A percentile compares a stretch with the other conserved stretches of the same genome.
Conservation (phyloP, 2,329 filamentous ascomycete genomes). For the Calonectria montana region DNA sequence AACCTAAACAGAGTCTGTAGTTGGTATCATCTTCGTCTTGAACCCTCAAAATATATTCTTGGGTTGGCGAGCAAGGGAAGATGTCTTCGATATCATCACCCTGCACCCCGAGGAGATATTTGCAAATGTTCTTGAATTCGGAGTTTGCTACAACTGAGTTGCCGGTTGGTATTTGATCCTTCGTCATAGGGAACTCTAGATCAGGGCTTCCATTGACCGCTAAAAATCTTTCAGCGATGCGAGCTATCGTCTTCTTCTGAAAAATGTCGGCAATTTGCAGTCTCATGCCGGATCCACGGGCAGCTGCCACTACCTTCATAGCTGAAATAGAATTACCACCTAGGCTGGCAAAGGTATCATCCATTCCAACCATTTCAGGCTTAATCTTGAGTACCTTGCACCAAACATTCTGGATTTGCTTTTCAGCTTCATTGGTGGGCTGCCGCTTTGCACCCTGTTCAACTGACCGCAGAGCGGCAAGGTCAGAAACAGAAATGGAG, state of each 20-base stretch:
- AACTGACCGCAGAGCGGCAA: conserved; percentile 46
- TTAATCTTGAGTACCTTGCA: conserved; percentile 47
- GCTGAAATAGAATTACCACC: conserved; percentile 62
- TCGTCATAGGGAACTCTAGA: too few relatives aligned
- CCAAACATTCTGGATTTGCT: conserved; percentile 50
- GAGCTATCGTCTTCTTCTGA: background rate
- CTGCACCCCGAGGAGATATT: background rate
- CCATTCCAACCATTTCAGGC: conserved; percentile 48
- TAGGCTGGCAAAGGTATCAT: conserved; percentile 61
- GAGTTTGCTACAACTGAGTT: too few relatives aligned
- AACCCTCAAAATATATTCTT: conserved; percentile 18
- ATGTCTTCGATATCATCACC: background rate
- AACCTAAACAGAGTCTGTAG: background rate
- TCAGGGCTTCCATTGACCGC: too few relatives aligned
- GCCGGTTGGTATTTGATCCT: too few relatives aligned
- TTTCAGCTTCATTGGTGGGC: conserved; percentile 18
- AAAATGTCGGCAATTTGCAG: conserved; percentile 26
- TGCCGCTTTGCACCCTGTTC: background rate
- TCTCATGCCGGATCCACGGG: conserved; percentile 5
- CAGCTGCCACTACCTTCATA: conserved; percentile 54
- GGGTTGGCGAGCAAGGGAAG: conserved; percentile 21
- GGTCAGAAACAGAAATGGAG: conserved; percentile 43
- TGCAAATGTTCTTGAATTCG: background rate
- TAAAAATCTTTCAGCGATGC: background rate
- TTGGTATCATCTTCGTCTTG: conserved; percentile 15